Conservation (phyloP, 1,284 basidiomycete genomes). For the Ceratobasidium sp. region DNA sequence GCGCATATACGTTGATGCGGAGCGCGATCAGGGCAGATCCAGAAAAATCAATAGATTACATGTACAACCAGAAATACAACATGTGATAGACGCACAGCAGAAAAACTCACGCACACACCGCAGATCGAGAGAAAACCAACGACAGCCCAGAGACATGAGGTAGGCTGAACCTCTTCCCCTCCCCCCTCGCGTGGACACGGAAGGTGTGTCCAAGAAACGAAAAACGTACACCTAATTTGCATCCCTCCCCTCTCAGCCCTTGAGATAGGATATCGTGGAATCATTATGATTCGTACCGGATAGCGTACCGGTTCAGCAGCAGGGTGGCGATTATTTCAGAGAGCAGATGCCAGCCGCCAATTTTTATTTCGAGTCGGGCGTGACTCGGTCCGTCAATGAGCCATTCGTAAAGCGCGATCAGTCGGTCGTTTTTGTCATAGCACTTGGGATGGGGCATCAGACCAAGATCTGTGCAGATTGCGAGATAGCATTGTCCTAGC, state of each 20-base stretch:
- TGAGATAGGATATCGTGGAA: not conserved
- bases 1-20: conserved; percentile 5
- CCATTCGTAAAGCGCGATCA: conserved; percentile 43
- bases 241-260: not conserved
- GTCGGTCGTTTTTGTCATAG: conserved; percentile 39
- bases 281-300: conserved; percentile 29
- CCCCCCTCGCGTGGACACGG: not conserved
- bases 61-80: conserved; percentile 14
- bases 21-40: not conserved
- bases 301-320: conserved; percentile 42
- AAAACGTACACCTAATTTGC: not conserved
- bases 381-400: conserved; percentile 40
- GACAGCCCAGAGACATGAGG: not conserved
- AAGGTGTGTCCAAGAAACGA: not conserved
- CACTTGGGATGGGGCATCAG: conserved; percentile 35
- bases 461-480: not conserved
- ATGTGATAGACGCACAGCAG: conserved; percentile 2
- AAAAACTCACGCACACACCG: no score
- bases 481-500: not conserved
- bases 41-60: conserved; percentile 7
- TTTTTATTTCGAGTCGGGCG: conserved; percentile 43
- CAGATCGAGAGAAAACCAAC: not conserved
- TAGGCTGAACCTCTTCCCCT: not conserved
- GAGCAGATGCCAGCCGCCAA: conserved; percentile 40
- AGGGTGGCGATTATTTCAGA: conserved; percentile 43